Percentiles rank a stretch among this genome's conserved stretches.
phyloP scores from a whole-genome alignment of 208 protist genomes.

The Acanthamoeba triangularis region DNA sequence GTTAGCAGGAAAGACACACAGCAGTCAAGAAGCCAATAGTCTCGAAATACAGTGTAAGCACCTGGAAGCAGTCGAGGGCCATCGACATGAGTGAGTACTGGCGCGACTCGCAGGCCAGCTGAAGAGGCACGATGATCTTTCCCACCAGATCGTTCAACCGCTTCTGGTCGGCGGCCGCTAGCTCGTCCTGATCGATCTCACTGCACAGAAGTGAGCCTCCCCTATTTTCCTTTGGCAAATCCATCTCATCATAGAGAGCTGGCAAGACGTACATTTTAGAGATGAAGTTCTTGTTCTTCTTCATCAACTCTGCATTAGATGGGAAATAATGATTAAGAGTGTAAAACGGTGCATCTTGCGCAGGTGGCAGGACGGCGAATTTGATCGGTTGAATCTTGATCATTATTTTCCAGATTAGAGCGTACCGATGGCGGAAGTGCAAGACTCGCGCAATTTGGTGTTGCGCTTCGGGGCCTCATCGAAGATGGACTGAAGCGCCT shows the following conservation, averaged over 20 bases:
- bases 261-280: neutral
- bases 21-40: neutral
- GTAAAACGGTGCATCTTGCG: no score
- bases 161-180: slow-evolving; percentile 16
- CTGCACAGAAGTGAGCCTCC: neutral
- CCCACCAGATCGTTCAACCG: slow-evolving; percentile 2
- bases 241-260: neutral
- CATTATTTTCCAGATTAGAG: neutral
- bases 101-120: slow-evolving; percentile 16
- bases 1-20: neutral
- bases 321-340: neutral
- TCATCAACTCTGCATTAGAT: neutral
- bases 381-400: neutral
- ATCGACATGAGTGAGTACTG: slow-evolving; percentile 29
- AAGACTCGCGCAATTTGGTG: slow-evolving; percentile 35
- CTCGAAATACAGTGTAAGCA: neutral
- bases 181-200: slow-evolving; percentile 28
- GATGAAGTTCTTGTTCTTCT: slow-evolving; percentile 60
- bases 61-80: slow-evolving; percentile 74
- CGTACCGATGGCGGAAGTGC: slow-evolving; percentile 30
- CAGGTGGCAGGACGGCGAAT: no score
- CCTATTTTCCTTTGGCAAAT: neutral
- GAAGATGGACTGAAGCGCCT: slow-evolving; percentile 9
- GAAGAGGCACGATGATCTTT: slow-evolving; percentile 30
- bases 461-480: slow-evolving; percentile 40